A percentile compares a stretch with the other conserved stretches of the same genome.
Conservation (phyloP, 257 asterid genomes). For the Plectranthus barbatus region DNA sequence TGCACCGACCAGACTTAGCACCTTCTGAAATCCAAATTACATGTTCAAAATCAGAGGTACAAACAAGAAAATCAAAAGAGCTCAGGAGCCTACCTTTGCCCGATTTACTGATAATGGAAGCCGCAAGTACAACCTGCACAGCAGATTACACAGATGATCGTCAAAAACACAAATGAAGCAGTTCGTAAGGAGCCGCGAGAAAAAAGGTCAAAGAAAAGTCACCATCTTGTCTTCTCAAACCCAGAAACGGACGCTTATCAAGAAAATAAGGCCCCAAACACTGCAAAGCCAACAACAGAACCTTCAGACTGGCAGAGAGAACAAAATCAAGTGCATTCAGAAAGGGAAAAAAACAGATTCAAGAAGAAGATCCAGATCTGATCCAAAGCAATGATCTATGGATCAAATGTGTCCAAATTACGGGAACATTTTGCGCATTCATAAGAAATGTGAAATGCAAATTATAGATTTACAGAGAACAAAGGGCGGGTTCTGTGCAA, state of each 20-base stretch:
- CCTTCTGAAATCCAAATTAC: neutral
- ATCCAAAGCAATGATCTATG: too few relatives aligned
- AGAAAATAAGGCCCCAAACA: slow-evolving; percentile 4
- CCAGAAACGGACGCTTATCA: slow-evolving; percentile 16
- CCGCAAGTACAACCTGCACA: slow-evolving; percentile 87
- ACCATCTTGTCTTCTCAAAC: slow-evolving; percentile 49
- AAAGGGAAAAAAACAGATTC: neutral
- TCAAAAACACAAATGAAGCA: neutral
- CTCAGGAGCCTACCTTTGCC: slow-evolving; percentile 63
- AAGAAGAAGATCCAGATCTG: too few relatives aligned
- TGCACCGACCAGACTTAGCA: neutral
- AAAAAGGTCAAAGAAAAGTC: neutral
- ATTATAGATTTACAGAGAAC: too few relatives aligned
- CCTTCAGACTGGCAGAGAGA: slow-evolving; percentile 5
- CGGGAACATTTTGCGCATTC: too few relatives aligned
- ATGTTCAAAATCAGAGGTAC: neutral
- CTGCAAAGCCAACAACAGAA: slow-evolving; percentile 10
- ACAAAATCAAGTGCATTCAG: neutral
- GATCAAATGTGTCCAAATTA: too few relatives aligned
- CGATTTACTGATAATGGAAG: slow-evolving; percentile 73
- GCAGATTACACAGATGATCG: neutral
- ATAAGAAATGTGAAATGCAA: too few relatives aligned
- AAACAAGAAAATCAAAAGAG: neutral
- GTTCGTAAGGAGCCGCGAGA: neutral
- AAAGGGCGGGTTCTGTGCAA: too few relatives aligned